Evolutionary conservation across 495 filamentous ascomycete species (phyloP).

Genomic region (Podospora sp.): DNA sequence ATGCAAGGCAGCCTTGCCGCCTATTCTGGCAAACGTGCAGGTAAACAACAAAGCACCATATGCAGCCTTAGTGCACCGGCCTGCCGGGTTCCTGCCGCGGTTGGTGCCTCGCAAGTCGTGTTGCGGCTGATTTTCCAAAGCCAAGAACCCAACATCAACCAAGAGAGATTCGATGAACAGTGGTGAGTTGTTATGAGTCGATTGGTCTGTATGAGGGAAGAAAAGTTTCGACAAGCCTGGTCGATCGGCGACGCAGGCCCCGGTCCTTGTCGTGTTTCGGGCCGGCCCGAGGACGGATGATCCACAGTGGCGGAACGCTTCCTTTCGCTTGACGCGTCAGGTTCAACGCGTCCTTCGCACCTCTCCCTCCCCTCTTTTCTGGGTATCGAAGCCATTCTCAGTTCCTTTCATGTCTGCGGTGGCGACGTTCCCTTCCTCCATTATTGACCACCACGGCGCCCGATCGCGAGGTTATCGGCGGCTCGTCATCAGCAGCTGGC

Average conservation of each 20-base stretch:
- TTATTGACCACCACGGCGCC: background rate
- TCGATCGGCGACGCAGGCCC: background rate
- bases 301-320: background rate
- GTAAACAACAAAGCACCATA: background rate
- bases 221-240: background rate
- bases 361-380: background rate
- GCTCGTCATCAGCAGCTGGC: constrained; percentile 11
- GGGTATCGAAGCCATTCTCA: no score
- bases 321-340: background rate
- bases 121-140: background rate
- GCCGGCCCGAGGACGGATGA: background rate
- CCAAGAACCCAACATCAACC: background rate
- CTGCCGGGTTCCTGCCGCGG: background rate
- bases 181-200: background rate
- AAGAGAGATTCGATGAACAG: background rate
- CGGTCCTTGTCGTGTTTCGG: background rate
- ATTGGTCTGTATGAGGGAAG: background rate
- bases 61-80: background rate
- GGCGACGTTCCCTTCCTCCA: background rate
- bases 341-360: background rate
- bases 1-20: background rate
- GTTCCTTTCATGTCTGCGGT: background rate
- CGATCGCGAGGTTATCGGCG: background rate
- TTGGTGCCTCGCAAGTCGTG: background rate
- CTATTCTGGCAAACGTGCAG: background rate